Base-by-base conservation (phyloP, 129 eudicot species). In the Silybum marianum region DNA sequence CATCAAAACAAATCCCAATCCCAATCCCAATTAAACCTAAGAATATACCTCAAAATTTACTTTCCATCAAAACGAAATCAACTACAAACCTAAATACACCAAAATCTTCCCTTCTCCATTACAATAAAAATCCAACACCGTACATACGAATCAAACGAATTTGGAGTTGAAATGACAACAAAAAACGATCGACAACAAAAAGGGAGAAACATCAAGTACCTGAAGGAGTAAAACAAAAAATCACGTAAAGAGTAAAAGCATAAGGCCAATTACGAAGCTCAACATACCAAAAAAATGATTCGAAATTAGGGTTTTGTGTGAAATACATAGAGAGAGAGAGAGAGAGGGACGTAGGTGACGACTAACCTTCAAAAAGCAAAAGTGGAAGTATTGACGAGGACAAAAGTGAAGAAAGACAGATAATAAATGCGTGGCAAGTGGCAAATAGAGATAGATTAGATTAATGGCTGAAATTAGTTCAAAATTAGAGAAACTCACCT, bases 341-440 rank as follows among this genome's bases (percentile, higher is more conserved):
- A 44, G 71, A 80, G 24, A 74, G n/a, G 82, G 74, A 67, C 40
- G 78, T 44, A 46, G 8, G 60, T 74, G 21, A 46, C 72, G 21
- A 46, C 72, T 25, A 16, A 78, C 44, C 44, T 81, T 28, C 23
- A 34, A 54, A 75, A 82, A 26, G 79, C 18, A 21, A 83, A 83
- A 78, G 83, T 83, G 86, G 86, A 83, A 77, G 83, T 77, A 83
- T 78, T 83, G 86, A 7, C 7, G 71, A 62, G 60, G 83, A 83
- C 86, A 83, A 83, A 83, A 83, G 86, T 32, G 21, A 62, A 78
- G 79, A 78, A 77, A 77, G 83, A 83, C 79, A 72, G 86, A 83
- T 78, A 83, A 83, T 83, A 78, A 60, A 83, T 78, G 75, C 79
- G 86, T 83, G 86, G 67, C 72, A 11, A n/a, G n/a, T n/a, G n/a